Evolutionary conservation across 495 filamentous ascomycete species (phyloP).

Genomic region (Glonium stellatum): DNA sequence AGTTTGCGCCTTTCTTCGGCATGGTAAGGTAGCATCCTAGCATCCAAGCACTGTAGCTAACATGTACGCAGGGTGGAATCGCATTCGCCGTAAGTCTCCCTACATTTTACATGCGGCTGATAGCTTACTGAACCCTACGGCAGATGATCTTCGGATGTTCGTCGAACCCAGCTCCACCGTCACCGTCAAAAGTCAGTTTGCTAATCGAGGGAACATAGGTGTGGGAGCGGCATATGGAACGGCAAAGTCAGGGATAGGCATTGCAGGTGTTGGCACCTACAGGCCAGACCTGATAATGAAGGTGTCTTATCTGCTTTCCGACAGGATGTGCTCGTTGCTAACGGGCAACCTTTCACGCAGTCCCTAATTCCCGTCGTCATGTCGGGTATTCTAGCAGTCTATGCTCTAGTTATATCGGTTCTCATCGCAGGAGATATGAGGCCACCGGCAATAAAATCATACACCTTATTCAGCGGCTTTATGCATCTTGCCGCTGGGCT

Average conservation of each 20-base stretch:
- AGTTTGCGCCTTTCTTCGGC: constrained; percentile 95
- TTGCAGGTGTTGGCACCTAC: constrained; percentile 88
- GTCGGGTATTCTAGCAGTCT: constrained; percentile 99
- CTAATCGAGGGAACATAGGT: constrained; percentile 44
- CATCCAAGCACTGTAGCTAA: constrained; percentile 26
- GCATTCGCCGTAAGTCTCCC: constrained; percentile 74
- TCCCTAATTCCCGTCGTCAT: constrained; percentile 95
- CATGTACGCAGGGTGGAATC: constrained; percentile 62
- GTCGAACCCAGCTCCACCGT: constrained; percentile 26
- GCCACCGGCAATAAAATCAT: constrained; percentile 54
- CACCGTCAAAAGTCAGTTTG: not conserved
- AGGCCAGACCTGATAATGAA: constrained; percentile 98
- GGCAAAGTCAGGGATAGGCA: constrained; percentile 93
- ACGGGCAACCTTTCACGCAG: constrained; percentile 38
- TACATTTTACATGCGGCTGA: not conserved
- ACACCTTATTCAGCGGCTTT: constrained; percentile 83
- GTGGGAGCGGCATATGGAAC: constrained; percentile 95
- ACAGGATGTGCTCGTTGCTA: not conserved
- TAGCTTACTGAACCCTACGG: constrained; percentile 6
- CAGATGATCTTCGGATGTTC: constrained; percentile 86
- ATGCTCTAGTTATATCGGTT: constrained; percentile 92
- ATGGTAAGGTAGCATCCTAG: constrained; percentile 58
- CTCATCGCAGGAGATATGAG: constrained; percentile 80
- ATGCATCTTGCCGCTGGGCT: constrained; percentile 91
- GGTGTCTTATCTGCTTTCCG: constrained; percentile 40